These are phyloP conservation scores for Ceratobasidium sp. DNA, from an alignment of 1,284 basidiomycete genomes.

Conservation along the genomic window DNA sequence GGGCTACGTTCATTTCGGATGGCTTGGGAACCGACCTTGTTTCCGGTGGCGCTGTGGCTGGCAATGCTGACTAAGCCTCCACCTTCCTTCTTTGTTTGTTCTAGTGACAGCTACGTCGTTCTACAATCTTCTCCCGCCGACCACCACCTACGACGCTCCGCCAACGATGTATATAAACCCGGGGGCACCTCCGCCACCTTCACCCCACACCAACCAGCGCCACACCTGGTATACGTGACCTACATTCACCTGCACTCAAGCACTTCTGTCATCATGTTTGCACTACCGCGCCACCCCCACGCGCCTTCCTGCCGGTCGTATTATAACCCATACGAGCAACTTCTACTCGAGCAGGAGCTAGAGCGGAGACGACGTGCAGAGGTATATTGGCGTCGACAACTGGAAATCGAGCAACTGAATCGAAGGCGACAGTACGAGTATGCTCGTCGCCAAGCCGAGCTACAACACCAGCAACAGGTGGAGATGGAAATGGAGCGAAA, in stretches of 20 bases:
- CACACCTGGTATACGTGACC: background rate
- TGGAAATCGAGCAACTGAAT: constrained; percentile 36
- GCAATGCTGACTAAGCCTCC: constrained; percentile 6
- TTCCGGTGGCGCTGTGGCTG: background rate
- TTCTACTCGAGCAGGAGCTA: constrained; percentile 22
- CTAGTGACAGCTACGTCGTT: background rate
- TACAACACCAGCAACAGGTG: constrained; percentile 15
- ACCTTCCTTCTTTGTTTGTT: constrained; percentile 7
- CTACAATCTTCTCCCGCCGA: background rate
- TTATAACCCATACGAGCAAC: constrained; percentile 32
- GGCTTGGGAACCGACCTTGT: too few relatives aligned
- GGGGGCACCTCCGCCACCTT: too few relatives aligned
- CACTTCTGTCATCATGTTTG: constrained; percentile 11
- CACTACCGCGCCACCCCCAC: constrained; percentile 23
- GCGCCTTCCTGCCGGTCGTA: background rate
- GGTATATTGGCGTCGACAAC: constrained; percentile 23
- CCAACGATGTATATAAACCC: constrained; percentile 17
- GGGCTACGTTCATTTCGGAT: too few relatives aligned
- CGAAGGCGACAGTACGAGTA: constrained; percentile 34
- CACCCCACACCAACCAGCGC: background rate
- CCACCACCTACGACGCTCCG: background rate
- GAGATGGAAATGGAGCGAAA: background rate
- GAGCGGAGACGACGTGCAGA: constrained; percentile 21
- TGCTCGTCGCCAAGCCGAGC: constrained; percentile 38
- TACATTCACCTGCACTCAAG: background rate